These are phyloP conservation scores for Waltergamsia citrina DNA, from an alignment of 2,329 filamentous ascomycete genomes.

Conservation along the genomic window DNA sequence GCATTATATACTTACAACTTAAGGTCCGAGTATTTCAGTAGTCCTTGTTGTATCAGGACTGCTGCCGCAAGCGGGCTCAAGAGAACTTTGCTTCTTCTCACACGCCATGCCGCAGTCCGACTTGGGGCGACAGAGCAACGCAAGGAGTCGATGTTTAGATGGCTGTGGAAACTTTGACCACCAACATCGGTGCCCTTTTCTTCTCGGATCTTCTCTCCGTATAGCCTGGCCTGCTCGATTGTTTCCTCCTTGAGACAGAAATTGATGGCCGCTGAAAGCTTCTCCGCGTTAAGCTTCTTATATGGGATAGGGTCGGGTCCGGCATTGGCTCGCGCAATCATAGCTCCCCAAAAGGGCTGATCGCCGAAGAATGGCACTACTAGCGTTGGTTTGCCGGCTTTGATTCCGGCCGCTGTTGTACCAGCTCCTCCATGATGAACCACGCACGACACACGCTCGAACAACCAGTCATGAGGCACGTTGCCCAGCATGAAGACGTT, in stretches of 20 bases:
- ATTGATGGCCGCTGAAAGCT: slow-evolving; percentile 54
- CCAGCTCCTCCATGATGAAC: slow-evolving; percentile 85
- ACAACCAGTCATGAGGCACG: slow-evolving; percentile 83
- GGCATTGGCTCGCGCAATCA: slow-evolving; percentile 63
- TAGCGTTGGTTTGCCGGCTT: slow-evolving; percentile 69
- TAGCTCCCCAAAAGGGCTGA: slow-evolving; percentile 75
- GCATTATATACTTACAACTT: slow-evolving; percentile 50
- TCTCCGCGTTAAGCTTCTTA: slow-evolving; percentile 56
- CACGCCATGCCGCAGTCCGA: slow-evolving; percentile 64
- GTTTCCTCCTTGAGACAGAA: slow-evolving; percentile 52
- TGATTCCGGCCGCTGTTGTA: slow-evolving; percentile 80
- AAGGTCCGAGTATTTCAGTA: slow-evolving; percentile 60
- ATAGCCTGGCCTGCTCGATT: slow-evolving; percentile 40
- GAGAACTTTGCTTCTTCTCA: slow-evolving; percentile 56
- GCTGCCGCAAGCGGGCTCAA: slow-evolving; percentile 67
- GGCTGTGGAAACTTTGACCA: slow-evolving; percentile 60
- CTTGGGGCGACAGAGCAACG: slow-evolving; percentile 61
- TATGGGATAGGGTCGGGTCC: slow-evolving; percentile 62
- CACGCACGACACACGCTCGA: slow-evolving; percentile 70
- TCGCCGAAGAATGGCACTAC: slow-evolving; percentile 84
- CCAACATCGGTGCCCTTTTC: slow-evolving; percentile 57
- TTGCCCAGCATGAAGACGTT: slow-evolving; percentile 78
- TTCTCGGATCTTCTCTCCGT: slow-evolving; percentile 56
- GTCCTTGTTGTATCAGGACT: slow-evolving; percentile 53
- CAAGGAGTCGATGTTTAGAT: slow-evolving; percentile 56